Base-by-base conservation (phyloP, 257 asterid species). In the Solanum ahanhuiri region DNA sequence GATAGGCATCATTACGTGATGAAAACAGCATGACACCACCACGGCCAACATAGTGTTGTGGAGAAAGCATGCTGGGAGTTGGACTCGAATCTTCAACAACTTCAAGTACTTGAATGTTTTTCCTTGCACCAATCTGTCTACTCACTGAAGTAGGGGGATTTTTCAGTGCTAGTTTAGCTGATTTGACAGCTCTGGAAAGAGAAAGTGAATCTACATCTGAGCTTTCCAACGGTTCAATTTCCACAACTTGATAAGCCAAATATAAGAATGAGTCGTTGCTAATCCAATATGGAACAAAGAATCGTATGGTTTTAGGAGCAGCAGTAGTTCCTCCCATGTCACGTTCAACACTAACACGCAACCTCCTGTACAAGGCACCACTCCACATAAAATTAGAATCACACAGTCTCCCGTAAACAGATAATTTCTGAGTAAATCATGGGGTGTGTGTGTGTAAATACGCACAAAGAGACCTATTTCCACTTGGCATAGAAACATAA, bases 271-370 rank as follows among this genome's bases (percentile, higher is more conserved):
- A 88, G 35, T 93, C 97, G 63, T 97, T 97, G 88, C 89, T 91
- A 90, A 97, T 93, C 98, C 99, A 97, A 88, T 97, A 97, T n/a
- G 99, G 99, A 87, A 97, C 98, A 89, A 94, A 97, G 88, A 97
- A 93, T 91, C 98, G 93, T 77, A 97, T 91, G 89, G 94, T 95
- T 93, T 97, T 97, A n/a, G 98, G 97, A 84, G 98, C 91, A 91
- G 98, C 97, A 51, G 95, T 89, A 81, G 95, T 92, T 86, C 98
- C 99, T 54, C 99, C 99, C 89, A 95, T 88, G 89, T 95, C 97
- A 86, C 98, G 97, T 90, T 97, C 99, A 91, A 97, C 93, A 92
- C 99, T 95, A 85, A 97, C 96, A 35, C 98, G 95, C 86, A 97
- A 88, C 91, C 97, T 93, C 98, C 99, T 96, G 94, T 79, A 89